These are phyloP conservation scores for Penicillium silybi DNA, from an alignment of 495 filamentous ascomycete species.

Conservation along the genomic window DNA sequence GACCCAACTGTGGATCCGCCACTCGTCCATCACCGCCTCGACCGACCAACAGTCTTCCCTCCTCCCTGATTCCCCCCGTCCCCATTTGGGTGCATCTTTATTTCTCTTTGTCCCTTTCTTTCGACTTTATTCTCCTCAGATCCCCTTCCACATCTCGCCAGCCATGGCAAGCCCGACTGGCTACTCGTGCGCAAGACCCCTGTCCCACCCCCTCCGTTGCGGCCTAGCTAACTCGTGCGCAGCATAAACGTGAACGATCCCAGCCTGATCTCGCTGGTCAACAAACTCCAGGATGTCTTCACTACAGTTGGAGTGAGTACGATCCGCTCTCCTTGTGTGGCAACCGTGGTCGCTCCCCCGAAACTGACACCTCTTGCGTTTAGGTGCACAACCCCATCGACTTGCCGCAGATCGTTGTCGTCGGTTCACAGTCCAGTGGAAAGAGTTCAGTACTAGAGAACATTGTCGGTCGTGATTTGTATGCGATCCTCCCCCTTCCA, in stretches of 20 bases:
- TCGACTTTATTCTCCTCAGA: constrained; percentile 4
- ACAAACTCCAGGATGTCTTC: constrained; percentile 99
- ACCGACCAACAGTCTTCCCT: constrained; percentile 25
- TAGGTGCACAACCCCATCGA: constrained; percentile 98
- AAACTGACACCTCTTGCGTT: constrained; percentile 31
- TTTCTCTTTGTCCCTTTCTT: background rate
- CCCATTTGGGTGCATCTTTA: constrained; percentile 6
- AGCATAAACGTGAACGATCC: constrained; percentile 82
- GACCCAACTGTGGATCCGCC: constrained; percentile 12
- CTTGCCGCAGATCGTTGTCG: constrained; percentile 96
- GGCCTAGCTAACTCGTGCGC: constrained; percentile 27
- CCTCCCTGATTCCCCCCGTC: constrained; percentile 7
- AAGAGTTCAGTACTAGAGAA: constrained; percentile 99
- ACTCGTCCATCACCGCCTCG: constrained; percentile 27
- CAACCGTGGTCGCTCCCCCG: constrained; percentile 11
- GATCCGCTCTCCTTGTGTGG: background rate
- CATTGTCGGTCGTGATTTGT: constrained; percentile 99
- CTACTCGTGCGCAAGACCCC: constrained; percentile 41
- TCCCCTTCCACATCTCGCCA: constrained; percentile 25
- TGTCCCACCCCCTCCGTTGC: constrained; percentile 21
- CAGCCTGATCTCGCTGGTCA: constrained; percentile 86
- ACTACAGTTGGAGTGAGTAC: constrained; percentile 89
- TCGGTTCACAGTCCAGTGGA: constrained; percentile 97
- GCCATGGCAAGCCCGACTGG: constrained; percentile 47
- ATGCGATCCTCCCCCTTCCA: constrained; percentile 30